Percentiles rank a stretch among this genome's conserved stretches.
Conservation (phyloP, 1,284 basidiomycete species). For the Abortiporus biennis region DNA sequence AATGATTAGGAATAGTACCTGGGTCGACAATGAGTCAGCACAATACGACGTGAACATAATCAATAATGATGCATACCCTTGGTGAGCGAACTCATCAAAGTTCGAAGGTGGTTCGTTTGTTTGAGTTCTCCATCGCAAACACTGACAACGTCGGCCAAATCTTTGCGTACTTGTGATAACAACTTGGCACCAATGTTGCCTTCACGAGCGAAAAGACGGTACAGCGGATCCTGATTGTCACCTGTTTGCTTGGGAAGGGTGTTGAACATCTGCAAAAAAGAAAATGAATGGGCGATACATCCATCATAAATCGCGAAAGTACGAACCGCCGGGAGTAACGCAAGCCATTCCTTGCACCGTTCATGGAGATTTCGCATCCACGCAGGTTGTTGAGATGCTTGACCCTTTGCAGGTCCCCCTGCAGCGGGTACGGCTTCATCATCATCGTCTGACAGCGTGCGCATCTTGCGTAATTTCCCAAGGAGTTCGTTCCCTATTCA, state of each 20-base stretch:
- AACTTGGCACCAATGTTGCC: constrained; percentile 75
- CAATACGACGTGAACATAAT: not conserved
- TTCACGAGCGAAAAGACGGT: constrained; percentile 87
- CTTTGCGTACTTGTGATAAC: constrained; percentile 70
- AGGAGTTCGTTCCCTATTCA: constrained; percentile 73
- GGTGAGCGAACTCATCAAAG: constrained; percentile 80
- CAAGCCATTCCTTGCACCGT: constrained; percentile 80
- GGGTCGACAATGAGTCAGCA: constrained; percentile 3
- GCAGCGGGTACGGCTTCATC: constrained; percentile 53
- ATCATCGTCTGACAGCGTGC: constrained; percentile 80
- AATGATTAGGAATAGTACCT: constrained; percentile 86
- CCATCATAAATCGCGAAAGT: not conserved
- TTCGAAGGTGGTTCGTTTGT: constrained; percentile 91
- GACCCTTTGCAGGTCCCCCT: constrained; percentile 49
- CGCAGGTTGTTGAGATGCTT: constrained; percentile 71
- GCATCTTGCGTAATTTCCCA: constrained; percentile 87
- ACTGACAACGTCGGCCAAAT: constrained; percentile 75
- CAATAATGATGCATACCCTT: constrained; percentile 54
- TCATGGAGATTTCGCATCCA: constrained; percentile 88
- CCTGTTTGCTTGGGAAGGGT: constrained; percentile 55
- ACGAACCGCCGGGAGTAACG: constrained; percentile 67
- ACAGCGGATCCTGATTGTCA: constrained; percentile 79
- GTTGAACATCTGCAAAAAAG: constrained; percentile 50
- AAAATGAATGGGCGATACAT: constrained; percentile 7
- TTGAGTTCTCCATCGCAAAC: constrained; percentile 86